These are phyloP conservation scores for Lichtheimia ramosa DNA, from an alignment of 371 early-diverging fungal genomes.

Conservation along the genomic window DNA sequence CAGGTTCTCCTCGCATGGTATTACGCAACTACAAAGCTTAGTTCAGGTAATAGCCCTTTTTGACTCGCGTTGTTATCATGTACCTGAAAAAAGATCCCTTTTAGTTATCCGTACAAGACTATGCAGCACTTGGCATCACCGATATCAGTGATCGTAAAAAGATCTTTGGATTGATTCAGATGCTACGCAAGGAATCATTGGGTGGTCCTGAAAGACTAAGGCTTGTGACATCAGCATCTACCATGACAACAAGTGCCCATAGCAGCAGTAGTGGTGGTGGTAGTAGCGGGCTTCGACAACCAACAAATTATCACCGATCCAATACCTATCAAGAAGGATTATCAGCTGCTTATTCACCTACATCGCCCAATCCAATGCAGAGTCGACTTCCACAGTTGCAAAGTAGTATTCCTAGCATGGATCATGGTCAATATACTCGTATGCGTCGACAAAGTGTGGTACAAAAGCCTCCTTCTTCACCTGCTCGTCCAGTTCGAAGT, in stretches of 20 bases:
- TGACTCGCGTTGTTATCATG: neutral
- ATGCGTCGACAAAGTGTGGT: conserved; percentile 15
- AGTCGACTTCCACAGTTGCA: conserved; percentile 12
- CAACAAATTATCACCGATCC: neutral
- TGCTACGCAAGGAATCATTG: conserved; percentile 35
- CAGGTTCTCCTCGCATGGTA: conserved; percentile 62
- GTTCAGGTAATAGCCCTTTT: conserved; percentile 44
- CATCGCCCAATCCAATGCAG: conserved; percentile 1
- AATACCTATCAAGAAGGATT: neutral
- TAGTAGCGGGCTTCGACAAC: conserved; percentile 1
- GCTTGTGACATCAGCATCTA: conserved; percentile 21
- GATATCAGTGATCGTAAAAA: conserved; percentile 76
- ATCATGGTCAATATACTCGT: conserved; percentile 16
- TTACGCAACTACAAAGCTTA: conserved; percentile 59
- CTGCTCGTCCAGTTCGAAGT: conserved; percentile 18
- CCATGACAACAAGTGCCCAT: neutral
- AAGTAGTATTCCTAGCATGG: conserved; percentile 8
- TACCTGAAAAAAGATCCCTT: neutral
- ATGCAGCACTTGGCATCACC: conserved; percentile 73
- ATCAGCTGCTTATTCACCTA: conserved; percentile 5
- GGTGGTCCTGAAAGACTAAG: conserved; percentile 7
- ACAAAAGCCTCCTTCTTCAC: conserved; percentile 4
- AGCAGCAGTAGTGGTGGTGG: neutral
- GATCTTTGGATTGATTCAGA: conserved; percentile 70
- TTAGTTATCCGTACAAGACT: conserved; percentile 82